Evolutionary conservation across 495 filamentous ascomycete species (phyloP).

Genomic region (Rusavskia elegans): DNA sequence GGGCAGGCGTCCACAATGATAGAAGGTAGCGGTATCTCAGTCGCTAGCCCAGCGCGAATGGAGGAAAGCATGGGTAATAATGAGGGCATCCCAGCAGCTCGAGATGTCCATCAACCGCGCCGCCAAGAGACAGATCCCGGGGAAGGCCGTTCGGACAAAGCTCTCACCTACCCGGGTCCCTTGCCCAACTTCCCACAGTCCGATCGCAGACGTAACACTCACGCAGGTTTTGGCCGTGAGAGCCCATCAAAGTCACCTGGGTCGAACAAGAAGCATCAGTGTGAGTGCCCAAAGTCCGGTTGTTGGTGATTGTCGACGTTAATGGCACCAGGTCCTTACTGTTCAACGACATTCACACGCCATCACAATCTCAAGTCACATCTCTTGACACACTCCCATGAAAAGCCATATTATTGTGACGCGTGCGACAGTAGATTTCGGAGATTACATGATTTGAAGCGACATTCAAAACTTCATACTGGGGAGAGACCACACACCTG

Average conservation of each 20-base stretch:
- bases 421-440: conserved; percentile 83
- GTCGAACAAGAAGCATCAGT: conserved; percentile 82
- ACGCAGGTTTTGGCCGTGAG: conserved; percentile 42
- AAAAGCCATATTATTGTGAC: conserved; percentile 88
- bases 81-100: conserved; percentile 2
- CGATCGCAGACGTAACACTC: conserved; percentile 46
- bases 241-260: conserved; percentile 52
- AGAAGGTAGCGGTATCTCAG: conserved; percentile 9
- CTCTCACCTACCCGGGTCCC: conserved; percentile 38
- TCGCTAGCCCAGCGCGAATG: conserved; percentile 16
- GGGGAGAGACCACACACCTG: conserved; percentile 92
- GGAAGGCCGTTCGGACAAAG: conserved; percentile 31
- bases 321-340: conserved; percentile 42
- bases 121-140: conserved; percentile 20
- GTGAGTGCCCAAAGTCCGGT: conserved; percentile 14
- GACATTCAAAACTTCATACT: conserved; percentile 91
- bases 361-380: conserved; percentile 99
- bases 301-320: background rate
- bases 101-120: background rate
- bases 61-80: conserved; percentile 9
- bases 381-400: conserved; percentile 93
- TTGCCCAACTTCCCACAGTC: conserved; percentile 20
- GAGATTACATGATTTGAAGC: conserved; percentile 85
- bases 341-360: conserved; percentile 87
- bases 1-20: conserved; percentile 4